Conservation (phyloP, 2,329 filamentous ascomycete genomes). For the Geosmithia morbida region DNA sequence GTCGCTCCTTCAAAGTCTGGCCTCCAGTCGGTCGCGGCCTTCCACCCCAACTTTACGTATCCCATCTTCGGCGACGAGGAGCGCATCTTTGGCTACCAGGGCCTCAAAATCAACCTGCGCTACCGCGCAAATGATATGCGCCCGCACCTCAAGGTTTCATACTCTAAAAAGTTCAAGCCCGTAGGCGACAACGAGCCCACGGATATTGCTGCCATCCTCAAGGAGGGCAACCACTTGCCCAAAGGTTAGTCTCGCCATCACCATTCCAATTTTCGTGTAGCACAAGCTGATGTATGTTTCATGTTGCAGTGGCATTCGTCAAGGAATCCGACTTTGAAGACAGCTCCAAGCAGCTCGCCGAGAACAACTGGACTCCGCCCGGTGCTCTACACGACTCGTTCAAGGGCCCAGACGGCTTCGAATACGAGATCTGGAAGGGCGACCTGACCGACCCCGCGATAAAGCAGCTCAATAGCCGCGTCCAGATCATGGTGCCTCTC, state of each 20-base stretch:
- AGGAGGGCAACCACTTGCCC: slow-evolving; percentile 52
- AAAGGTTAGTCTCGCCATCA: slow-evolving; percentile 30
- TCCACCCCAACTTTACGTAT: slow-evolving; percentile 82
- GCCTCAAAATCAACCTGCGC: slow-evolving; percentile 60
- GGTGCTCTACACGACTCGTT: slow-evolving; percentile 57
- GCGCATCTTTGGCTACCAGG: slow-evolving; percentile 78
- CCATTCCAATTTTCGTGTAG: background rate
- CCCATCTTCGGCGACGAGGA: slow-evolving; percentile 89
- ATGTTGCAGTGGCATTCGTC: slow-evolving; percentile 47
- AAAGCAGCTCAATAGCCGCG: slow-evolving; percentile 57
- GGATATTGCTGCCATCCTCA: slow-evolving; percentile 52
- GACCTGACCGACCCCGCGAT: slow-evolving; percentile 56
- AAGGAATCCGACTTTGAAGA: slow-evolving; percentile 46
- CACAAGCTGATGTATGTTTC: background rate
- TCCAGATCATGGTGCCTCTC: slow-evolving; percentile 71
- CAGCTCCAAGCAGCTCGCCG: slow-evolving; percentile 29
- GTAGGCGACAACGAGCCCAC: slow-evolving; percentile 54
- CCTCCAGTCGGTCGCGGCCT: slow-evolving; percentile 47
- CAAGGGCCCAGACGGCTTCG: slow-evolving; percentile 36
- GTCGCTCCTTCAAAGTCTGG: slow-evolving; percentile 32
- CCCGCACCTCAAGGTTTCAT: slow-evolving; percentile 58
- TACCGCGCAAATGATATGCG: slow-evolving; percentile 59
- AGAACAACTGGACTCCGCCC: slow-evolving; percentile 49
- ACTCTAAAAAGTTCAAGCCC: slow-evolving; percentile 54
- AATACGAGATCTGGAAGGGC: slow-evolving; percentile 76